Base-by-base conservation (phyloP, 2,329 filamentous ascomycete species). In the Exophiala viscosa region DNA sequence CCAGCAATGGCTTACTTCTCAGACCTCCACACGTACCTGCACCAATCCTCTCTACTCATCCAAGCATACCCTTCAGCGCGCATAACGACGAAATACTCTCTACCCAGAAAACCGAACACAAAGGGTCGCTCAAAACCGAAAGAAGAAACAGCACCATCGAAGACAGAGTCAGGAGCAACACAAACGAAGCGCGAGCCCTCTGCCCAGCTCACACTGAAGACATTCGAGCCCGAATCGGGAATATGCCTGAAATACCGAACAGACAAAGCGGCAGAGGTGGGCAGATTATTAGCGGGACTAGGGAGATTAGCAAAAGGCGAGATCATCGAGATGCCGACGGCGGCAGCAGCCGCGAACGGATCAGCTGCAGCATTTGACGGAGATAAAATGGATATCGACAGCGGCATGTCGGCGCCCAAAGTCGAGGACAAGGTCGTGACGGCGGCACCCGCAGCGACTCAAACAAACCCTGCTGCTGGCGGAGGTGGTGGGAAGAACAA, bases 211-310 rank as follows among this genome's bases (percentile, higher is more conserved):
- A 86, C 84, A 3, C 75, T 99, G 56, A 97, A 95, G 75, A 93
- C 93, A 3, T 97, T 85, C 74, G 89, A 96, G 69, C 87, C 93
- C 0, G 76, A 75, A 38, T 87, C 85, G 49, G 93, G 93, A 65
- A 85, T 86, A 52, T 86, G 86, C 56, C 79, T 99, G 58, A 95
- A 96, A 73, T 97, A 96, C 77, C 81, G 83, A 67, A 99, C 93
- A 33, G 86, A 86, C 67, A 95, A 96, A 72, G 89, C 87, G 15
- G 88, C 89, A 15, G 92, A 97, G 73, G 90, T 99, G 8, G 86
- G 87, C 18, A 79, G 93, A 23, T 73, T 99, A 64, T 82, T 99
- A 52, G 82, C 83, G 46, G 82, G 85, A 39, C 70, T 99, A 58
- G 90, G 90, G 0, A 80, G 82, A 52, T 71, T 96, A 61, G 89